Evolutionary conservation across 805 yeast genomes (phyloP), one percentile per base, ranked within the genome.

Genomic region (Candida anglica): DNA sequence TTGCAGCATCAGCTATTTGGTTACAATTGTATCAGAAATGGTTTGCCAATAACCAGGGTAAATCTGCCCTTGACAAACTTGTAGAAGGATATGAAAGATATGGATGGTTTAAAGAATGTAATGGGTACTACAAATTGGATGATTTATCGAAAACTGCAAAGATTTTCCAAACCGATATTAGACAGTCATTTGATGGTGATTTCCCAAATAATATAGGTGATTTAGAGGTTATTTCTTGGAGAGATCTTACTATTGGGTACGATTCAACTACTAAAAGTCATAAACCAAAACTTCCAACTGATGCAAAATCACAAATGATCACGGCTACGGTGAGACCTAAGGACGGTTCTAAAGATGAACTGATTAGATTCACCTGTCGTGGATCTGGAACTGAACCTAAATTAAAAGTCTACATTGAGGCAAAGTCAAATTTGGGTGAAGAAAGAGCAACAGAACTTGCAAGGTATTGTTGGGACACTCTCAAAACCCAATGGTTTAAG

Each of bases 381-480:
- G 97, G 97, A 0, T 86, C 96, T 3, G 98, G 98, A 8, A 91
- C 98, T 0, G 98, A 91, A 56, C 97, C 97, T 2, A 91, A 91
- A 54, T 66, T 91, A 42, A 91, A 91, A 56, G 85, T 91, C 1
- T 91, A 91, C 59, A 80, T 91, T 21, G 98, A 91, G 52, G 93
- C 94, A 0, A 58, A 58, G 27, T 71, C 86, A 0, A 32, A 41
- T 0, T 25, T 25, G 19, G 54, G 63, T 6, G 84, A 72, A 28
- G 49, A 39, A 0, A 51, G 56, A 3, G 85, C 96, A 0, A 39
- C 46, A 0, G 39, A 27, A 0, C 49, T 81, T 6, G 91, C 95
- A 0, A 58, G 58, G 13, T 56, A 63, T 15, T 82, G 86, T 6
- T 91, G 97, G 97, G 53, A 63, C 7, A 48, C 67, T 1, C 57